Conservation (phyloP, 1,139 yeast genomes). For the Wickerhamomyces sp. region DNA sequence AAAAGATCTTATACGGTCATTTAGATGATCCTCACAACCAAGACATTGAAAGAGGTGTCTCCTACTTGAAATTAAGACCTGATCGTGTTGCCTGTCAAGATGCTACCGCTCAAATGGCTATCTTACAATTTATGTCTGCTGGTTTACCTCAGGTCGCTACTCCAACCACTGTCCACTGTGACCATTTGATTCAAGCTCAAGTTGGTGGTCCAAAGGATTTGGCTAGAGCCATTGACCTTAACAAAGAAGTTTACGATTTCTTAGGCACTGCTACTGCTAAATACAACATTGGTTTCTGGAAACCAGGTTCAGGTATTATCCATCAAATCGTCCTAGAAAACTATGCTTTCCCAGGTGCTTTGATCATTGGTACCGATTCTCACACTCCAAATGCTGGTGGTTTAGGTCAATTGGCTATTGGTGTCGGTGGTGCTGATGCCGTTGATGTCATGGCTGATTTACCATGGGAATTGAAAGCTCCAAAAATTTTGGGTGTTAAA, state of each 20-base stretch:
- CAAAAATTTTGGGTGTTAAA: slow-evolving; percentile 95
- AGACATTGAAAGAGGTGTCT: slow-evolving; percentile 93
- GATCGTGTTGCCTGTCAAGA: slow-evolving; percentile 99
- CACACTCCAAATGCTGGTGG: slow-evolving; percentile 99
- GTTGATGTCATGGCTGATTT: slow-evolving; percentile 95
- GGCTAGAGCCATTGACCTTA: slow-evolving; percentile 85
- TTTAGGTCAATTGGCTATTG: slow-evolving; percentile 96
- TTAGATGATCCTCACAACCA: slow-evolving; percentile 94
- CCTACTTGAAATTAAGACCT: slow-evolving; percentile 95
- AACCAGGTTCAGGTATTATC: slow-evolving; percentile 98
- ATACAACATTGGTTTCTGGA: slow-evolving; percentile 99
- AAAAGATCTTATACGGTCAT: slow-evolving; percentile 93
- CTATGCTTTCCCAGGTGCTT: slow-evolving; percentile 97
- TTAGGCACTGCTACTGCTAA: slow-evolving; percentile 92
- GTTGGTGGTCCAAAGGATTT: slow-evolving; percentile 90
- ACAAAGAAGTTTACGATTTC: slow-evolving; percentile 97
- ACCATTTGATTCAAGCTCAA: slow-evolving; percentile 98
- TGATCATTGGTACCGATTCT: slow-evolving; percentile 96
- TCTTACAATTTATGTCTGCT: slow-evolving; percentile 96
- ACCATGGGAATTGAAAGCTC: slow-evolving; percentile 99
- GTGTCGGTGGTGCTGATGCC: slow-evolving; percentile 99
- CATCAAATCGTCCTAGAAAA: slow-evolving; percentile 97
- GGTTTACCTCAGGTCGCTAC: slow-evolving; percentile 93
- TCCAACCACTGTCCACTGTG: slow-evolving; percentile 98
- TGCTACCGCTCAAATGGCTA: slow-evolving; percentile 99